phyloP scores from a whole-genome alignment of 2,329 filamentous ascomycete genomes.

The Rugonectria rugulosa region DNA sequence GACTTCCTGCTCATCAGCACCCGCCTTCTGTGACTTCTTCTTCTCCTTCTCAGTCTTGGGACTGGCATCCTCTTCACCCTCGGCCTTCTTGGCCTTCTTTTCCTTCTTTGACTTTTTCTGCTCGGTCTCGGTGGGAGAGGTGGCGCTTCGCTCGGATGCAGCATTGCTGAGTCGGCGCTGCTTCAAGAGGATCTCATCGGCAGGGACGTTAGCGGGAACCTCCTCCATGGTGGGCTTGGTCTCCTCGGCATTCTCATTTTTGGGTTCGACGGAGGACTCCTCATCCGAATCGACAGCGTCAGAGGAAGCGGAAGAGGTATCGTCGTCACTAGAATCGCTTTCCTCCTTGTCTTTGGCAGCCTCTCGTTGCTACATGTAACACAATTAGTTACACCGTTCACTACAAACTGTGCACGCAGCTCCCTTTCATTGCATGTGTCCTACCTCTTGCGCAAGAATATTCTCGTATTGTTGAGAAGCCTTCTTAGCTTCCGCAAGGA shows the following conservation, averaged over 20 bases:
- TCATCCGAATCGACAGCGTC: conserved; percentile 32
- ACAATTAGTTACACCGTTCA: neutral
- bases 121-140: conserved; percentile 23
- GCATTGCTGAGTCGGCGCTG: conserved; percentile 43
- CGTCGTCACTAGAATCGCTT: conserved; percentile 18
- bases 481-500: conserved; percentile 51
- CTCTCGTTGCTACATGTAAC: neutral
- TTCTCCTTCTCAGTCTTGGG: conserved; percentile 39
- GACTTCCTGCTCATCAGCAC: conserved; percentile 30
- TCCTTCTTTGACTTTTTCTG: conserved; percentile 28
- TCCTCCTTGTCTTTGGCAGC: conserved; percentile 8
- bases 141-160: conserved; percentile 33
- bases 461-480: conserved; percentile 39
- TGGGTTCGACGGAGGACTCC: conserved; percentile 28
- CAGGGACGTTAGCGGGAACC: conserved; percentile 32
- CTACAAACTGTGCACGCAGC: neutral
- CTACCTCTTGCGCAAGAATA: conserved; percentile 34
- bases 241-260: conserved; percentile 34
- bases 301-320: conserved; percentile 27
- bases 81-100: conserved; percentile 29
- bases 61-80: conserved; percentile 22
- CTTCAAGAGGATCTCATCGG: conserved; percentile 43
- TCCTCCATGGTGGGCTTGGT: conserved; percentile 31
- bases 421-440: conserved; percentile 14
- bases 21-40: conserved; percentile 11